Evolutionary conservation across 139 green algal genomes (phyloP), one percentile per base, ranked within the genome.

Genomic region (Picochlorum sp.): DNA sequence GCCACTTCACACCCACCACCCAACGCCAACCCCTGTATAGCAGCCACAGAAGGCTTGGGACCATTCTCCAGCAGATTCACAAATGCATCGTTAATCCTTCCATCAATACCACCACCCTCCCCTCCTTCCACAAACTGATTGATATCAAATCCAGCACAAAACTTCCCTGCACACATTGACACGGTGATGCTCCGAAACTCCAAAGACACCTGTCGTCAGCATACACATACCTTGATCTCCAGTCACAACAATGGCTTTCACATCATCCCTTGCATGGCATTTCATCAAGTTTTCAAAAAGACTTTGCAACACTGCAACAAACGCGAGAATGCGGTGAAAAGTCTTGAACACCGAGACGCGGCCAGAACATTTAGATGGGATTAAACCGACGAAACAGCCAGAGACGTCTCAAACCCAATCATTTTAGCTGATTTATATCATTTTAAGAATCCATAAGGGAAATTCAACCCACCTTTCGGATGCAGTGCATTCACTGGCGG

Each of bases 121-220:
- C 62, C 69, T 18, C 52, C 16, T 28, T 82, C 76, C 6, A 57
- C 65, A 49, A 95, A 94, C 57, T 84, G 63, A 41, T 65, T 61
- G 63, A 95, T 97, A 70, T 98, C 94, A 54, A 98, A 98, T 21
- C 94, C 94, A 20, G 89, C 89, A 31, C 73, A 91, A 76, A 99
- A 99, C 23, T 87, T 57, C 47, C 80, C 75, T 78, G 60, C 21
- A 26, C 57, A 65, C 13, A 50, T 9, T 10, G 10, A 51, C 13
- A 23, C 57, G 1, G 2, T 20, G 47, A 21, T 54, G n/a, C 16
- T 26, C n/a, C 47, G 13, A 20, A 54, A 62, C 16, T 62, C 16
- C 11, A 9, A 21, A 54, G 6, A 54, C n/a, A 21, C 47, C 9
- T 24, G 18, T 26, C 47, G 6, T 34, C 49, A 47, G 45, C 64